Percentiles rank a stretch among this genome's conserved stretches.
Conservation (phyloP, 345 rosid genomes). For the Sonneratia alba region DNA sequence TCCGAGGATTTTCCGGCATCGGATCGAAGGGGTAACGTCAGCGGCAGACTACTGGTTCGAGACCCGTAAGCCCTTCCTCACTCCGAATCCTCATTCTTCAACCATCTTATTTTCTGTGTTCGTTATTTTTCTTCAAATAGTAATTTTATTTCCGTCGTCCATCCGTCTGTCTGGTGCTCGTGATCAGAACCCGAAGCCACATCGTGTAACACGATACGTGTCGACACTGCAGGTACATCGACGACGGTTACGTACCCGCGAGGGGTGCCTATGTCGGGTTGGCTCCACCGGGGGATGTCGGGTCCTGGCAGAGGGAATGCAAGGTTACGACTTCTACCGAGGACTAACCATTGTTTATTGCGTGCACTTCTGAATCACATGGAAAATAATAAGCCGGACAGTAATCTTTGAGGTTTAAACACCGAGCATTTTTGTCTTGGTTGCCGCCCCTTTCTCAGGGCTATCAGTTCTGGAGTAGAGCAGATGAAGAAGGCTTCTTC, state of each 20-base stretch:
- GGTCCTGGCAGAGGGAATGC: constrained; percentile 68
- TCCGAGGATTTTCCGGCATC: constrained; percentile 43
- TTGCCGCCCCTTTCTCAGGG: constrained; percentile 20
- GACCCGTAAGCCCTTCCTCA: constrained; percentile 26
- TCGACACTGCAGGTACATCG: constrained; percentile 20
- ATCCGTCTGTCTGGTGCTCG: neutral
- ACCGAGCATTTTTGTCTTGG: neutral
- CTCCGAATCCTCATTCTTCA: neutral
- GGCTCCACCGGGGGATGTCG: constrained; percentile 47
- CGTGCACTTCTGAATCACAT: too few relatives aligned
- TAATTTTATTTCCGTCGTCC: neutral
- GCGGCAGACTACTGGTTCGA: constrained; percentile 36
- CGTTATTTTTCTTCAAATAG: neutral
- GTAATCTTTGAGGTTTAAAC: too few relatives aligned
- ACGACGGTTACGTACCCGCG: constrained; percentile 28
- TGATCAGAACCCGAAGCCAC: neutral
- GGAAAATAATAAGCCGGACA: too few relatives aligned
- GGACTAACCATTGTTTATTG: too few relatives aligned
- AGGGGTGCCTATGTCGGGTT: constrained; percentile 51
- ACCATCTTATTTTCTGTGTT: neutral
- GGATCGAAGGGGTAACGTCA: constrained; percentile 35
- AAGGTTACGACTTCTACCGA: constrained; percentile 23
- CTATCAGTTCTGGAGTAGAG: constrained; percentile 77
- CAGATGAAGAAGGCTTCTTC: constrained; percentile 55
- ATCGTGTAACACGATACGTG: neutral